These are phyloP conservation scores for Ligustrum vulgare DNA, from an alignment of 257 asterid species.

Conservation along the genomic window DNA sequence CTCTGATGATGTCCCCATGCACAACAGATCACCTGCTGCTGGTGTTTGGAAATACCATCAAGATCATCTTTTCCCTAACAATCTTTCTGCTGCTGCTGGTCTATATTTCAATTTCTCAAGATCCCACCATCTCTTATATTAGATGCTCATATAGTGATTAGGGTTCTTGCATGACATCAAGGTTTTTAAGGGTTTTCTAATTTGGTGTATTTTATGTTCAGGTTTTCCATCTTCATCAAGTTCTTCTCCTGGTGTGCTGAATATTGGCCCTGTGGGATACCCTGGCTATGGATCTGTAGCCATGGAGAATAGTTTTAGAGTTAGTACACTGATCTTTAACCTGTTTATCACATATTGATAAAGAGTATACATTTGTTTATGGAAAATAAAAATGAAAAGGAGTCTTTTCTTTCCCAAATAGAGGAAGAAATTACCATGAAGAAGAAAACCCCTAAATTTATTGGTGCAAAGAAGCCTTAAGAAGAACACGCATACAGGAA, in stretches of 20 bases:
- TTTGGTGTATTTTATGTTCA: conserved; percentile 17
- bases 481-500: background rate
- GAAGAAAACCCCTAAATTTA: background rate
- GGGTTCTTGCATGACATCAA: background rate
- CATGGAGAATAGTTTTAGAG: conserved; percentile 79
- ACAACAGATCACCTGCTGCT: conserved; percentile 24
- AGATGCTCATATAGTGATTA: background rate
- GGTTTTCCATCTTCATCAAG: conserved; percentile 60
- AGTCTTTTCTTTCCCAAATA: background rate
- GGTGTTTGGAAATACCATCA: conserved; percentile 25
- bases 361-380: background rate
- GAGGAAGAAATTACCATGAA: background rate
- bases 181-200: background rate
- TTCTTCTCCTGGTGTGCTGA: conserved; percentile 35
- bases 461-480: background rate
- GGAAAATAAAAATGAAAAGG: background rate
- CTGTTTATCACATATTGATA: background rate
- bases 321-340: conserved; percentile 29
- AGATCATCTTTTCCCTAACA: conserved; percentile 39
- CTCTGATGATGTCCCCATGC: conserved; percentile 32
- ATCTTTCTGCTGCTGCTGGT: conserved; percentile 27
- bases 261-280: conserved; percentile 41
- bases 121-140: background rate
- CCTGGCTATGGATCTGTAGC: conserved; percentile 70
- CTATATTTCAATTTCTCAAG: background rate